Conservation (phyloP, 768 basidiomycete genomes). For the Serendipita sp. region DNA sequence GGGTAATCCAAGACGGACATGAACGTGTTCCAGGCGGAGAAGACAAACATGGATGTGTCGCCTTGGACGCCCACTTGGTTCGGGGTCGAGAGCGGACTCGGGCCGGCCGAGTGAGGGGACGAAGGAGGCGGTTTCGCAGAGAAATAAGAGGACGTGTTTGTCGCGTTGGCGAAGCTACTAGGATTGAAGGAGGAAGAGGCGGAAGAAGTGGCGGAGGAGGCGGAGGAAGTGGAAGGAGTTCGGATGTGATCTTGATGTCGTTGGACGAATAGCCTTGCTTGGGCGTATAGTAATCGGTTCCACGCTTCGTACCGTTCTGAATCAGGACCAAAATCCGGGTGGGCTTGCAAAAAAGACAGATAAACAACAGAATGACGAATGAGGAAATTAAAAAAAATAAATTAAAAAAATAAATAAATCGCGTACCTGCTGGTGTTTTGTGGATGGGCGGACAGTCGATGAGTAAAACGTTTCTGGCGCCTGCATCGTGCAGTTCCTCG, state of each 20-base stretch:
- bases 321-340: conserved; percentile 2
- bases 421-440: conserved; percentile 26
- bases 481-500: conserved; percentile 32
- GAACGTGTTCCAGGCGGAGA: conserved; percentile 35
- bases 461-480: conserved; percentile 38
- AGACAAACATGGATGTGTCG: conserved; percentile 34
- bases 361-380: too few species aligned
- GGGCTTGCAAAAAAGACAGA: too few species aligned
- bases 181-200: neutral
- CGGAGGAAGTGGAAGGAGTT: neutral
- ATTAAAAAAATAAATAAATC: neutral
- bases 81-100: neutral
- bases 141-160: too few species aligned
- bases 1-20: conserved; percentile 33
- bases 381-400: too few species aligned
- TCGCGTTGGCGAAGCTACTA: too few species aligned
- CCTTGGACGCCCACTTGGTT: neutral
- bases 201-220: neutral
- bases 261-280: conserved; percentile 23
- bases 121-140: neutral
- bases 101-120: too few species aligned
- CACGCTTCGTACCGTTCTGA: conserved; percentile 22
- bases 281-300: conserved; percentile 29
- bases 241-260: conserved; percentile 19
- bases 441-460: conserved; percentile 44